Evolutionary conservation across 257 asterid genomes (phyloP).

Genomic region (Cordia subcordata): DNA sequence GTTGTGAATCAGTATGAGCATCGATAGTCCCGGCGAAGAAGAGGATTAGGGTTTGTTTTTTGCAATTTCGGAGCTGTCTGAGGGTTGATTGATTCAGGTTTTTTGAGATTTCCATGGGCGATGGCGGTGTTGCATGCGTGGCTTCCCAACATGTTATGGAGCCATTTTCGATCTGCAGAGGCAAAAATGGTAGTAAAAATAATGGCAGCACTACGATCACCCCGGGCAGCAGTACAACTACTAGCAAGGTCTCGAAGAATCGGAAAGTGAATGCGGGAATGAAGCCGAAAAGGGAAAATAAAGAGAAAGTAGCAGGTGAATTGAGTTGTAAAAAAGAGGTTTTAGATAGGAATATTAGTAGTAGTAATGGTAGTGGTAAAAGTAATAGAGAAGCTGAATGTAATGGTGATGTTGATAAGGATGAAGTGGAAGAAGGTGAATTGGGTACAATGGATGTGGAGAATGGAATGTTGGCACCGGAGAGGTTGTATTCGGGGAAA

Average conservation of each 20-base stretch:
- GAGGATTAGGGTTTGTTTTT: constrained; percentile 46
- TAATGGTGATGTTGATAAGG: constrained; percentile 34
- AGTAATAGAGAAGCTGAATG: not conserved
- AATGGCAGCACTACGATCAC: constrained; percentile 24
- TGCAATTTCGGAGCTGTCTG: not conserved
- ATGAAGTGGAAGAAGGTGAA: constrained; percentile 98
- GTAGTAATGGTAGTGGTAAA: no score
- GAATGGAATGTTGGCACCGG: constrained; percentile 53
- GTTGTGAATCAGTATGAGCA: constrained; percentile 49
- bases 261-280: constrained; percentile 15
- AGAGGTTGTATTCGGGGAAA: constrained; percentile 38
- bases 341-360: constrained; percentile 14
- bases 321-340: constrained; percentile 11
- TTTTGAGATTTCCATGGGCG: constrained; percentile 80
- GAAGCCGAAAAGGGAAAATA: not conserved
- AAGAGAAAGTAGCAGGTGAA: not conserved
- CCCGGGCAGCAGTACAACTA: not conserved
- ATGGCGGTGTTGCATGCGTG: constrained; percentile 99
- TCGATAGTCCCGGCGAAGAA: constrained; percentile 76
- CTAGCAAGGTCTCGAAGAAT: constrained; percentile 45
- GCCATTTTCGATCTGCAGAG: constrained; percentile 65
- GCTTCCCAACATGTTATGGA: constrained; percentile 93
- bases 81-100: constrained; percentile 8
- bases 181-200: constrained; percentile 22
- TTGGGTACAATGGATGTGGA: constrained; percentile 81